Evolutionary conservation across 257 asterid species (phyloP), one percentile per base, ranked within the genome.

Genomic region (Apocynum venetum): DNA sequence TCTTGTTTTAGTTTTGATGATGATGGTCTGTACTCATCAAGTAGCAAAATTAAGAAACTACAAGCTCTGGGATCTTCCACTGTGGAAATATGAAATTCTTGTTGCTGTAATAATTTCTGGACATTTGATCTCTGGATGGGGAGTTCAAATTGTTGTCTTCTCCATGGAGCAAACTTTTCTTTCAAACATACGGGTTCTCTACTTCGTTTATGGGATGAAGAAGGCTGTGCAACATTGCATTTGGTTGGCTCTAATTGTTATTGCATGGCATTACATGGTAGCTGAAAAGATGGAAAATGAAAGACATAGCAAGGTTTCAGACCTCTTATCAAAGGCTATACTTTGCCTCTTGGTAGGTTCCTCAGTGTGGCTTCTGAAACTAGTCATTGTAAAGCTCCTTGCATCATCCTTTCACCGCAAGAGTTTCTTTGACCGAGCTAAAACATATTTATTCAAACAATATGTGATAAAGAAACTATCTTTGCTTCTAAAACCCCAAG

Each of bases 51-150:
- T 80, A 60, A 85, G 75, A 49, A 59, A 20, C 20, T 43, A 11
- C 46, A 64, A 64, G 31, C 44, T 80, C 14, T 61, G 74, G 40
- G 84, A 53, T 4, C 73, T 82, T 76, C 74, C 80, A 64, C 40
- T 85, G 4, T 82, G 86, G 86, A 85, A 78, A 65, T 85, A 83
- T 86, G 88, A 85, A 74, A 10, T 77, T 0, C 73, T 82, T 55
- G 75, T 85, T 3, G 52, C 81, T 75, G 79, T 85, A 40, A 63
- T 82, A 80, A 85, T 85, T 38, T 80, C 78, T 17, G 86, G 88
- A 13, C 73, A 83, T 47, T 75, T 85, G 83, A 79, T 82, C 56
- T 80, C 86, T 0, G 81, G 83, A 35, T 82, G 81, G 88, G 83
- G 70, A 35, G 72, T 85, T 36, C 70, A 83, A 57, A 66, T 85